phyloP scores from a whole-genome alignment of 1,139 yeast genomes.

The Sugiyamaella paludigena region DNA sequence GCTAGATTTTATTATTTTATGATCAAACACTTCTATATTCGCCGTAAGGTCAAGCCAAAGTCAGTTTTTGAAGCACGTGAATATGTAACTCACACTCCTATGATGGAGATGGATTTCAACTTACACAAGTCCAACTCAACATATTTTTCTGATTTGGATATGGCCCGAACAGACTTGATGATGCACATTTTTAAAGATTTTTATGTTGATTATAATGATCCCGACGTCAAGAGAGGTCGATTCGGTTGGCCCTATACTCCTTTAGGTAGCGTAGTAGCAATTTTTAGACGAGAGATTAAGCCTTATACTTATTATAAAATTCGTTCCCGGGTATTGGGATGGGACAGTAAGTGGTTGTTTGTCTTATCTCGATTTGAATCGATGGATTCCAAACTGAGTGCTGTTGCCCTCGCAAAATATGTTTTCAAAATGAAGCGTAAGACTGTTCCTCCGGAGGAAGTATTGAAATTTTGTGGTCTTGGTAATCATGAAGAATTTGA shows the following conservation, averaged over 20 bases:
- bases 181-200: slow-evolving; percentile 46
- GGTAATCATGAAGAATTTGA: slow-evolving; percentile 51
- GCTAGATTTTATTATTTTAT: slow-evolving; percentile 58
- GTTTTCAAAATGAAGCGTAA: slow-evolving; percentile 72
- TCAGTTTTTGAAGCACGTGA: slow-evolving; percentile 45
- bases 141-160: slow-evolving; percentile 79
- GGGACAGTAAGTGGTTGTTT: slow-evolving; percentile 88
- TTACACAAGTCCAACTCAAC: slow-evolving; percentile 86
- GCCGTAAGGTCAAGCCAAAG: slow-evolving; percentile 20
- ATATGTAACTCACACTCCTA: slow-evolving; percentile 60
- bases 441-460: slow-evolving; percentile 65
- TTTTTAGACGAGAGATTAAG: slow-evolving; percentile 69
- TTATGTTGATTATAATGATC: slow-evolving; percentile 36
- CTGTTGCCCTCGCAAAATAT: slow-evolving; percentile 71
- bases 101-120: slow-evolving; percentile 80
- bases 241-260: slow-evolving; percentile 67
- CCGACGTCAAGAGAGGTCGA: slow-evolving; percentile 38
- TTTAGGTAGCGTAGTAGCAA: slow-evolving; percentile 66
- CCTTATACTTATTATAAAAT: slow-evolving; percentile 61
- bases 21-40: slow-evolving; percentile 37
- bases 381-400: slow-evolving; percentile 44
- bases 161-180: slow-evolving; percentile 68
- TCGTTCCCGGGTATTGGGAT: slow-evolving; percentile 62
- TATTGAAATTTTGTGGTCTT: slow-evolving; percentile 56
- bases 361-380: slow-evolving; percentile 61